Evolutionary conservation across 768 basidiomycete species (phyloP), one percentile per base, ranked within the genome.

Genomic region (Tephrocybe sp.): DNA sequence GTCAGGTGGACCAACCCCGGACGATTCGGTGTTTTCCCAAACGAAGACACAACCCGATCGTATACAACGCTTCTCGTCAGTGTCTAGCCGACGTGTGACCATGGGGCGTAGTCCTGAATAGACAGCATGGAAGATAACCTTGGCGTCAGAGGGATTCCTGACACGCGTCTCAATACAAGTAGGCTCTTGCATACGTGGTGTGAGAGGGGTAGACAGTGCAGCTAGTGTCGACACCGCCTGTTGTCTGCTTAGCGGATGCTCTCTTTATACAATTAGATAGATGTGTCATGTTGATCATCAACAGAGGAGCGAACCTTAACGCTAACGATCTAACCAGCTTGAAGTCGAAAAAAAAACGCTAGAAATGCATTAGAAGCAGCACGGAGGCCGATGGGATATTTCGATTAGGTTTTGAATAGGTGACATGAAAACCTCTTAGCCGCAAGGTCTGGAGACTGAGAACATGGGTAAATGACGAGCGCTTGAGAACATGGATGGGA

Each of bases 51-150:
- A 81, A 12, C 89, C 89, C 0, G 87, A 79, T n/a, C 70, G 57
- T 44, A 91, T 87, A 35, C 74, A 70, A 10, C 87, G 77, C 34
- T 88, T 75, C 63, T 91, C 89, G 46, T 88, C 87, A 13, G 84
- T 80, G 68, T 88, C 86, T 45, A 92, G 74, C 35, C 89, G 81
- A 49, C 85, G 79, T 20, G 80, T 70, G 44, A 90, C 80, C 71
- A 89, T 87, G 26, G 81, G 83, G 13, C 87, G 73, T 1, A 79
- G 63, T 9, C 73, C 67, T 7, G 77, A 70, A 7, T 73, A 68
- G 23, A 90, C 89, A 30, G 80, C 88, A 60, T 89, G 85, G 66
- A 91, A 88, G 63, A 91, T 81, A 56, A 80, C 68, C 55, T 84
- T 84, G 2, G 89, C 87, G 61, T 91, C 89, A 12, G 72, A 65